Base-by-base conservation (phyloP, 257 asterid species). In the Jacaranda copaia region DNA sequence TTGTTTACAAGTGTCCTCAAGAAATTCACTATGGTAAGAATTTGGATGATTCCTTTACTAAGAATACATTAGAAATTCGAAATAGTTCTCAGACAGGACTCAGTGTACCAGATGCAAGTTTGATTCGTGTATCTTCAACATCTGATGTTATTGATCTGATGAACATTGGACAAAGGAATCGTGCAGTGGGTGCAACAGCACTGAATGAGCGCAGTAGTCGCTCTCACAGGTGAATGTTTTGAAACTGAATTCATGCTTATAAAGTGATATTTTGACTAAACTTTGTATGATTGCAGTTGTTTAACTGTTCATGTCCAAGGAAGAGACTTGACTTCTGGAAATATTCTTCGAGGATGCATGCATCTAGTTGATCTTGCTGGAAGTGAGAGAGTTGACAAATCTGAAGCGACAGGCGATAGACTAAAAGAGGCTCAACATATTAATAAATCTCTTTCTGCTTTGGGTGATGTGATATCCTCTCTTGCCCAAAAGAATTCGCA, bases 161-260 rank as follows among this genome's bases (percentile, higher is more conserved):
- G 99, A 91, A 82, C 72, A 16, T 93, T 7, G 99, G 99, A 68
- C 96, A 89, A 14, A 87, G 80, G 68, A 96, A 96, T 73, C 98
- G 99, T 64, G 91, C 89, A 42, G 99, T 96, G 49, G 96, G 98
- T 72, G 94, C 99, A 78, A 96, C 98, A 46, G 98, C 99, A 12
- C 99, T 93, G 43, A 96, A 96, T 85, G 99, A 96, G 84, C 98
- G 98, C 38, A 96, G 99, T 73, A 96, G 98, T 83, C 99, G 99
- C 70, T 89, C 97, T 79, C 99, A 94, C 89, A 94, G 98, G 99
- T 91, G 71, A 53, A 72, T 60, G 64, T 8, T 52, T 68, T 14
- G 20, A 74, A 58, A 46, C 35, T 39, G 7, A 81, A 42, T 45
- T 49, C 20, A 51, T 48, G 35, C 60, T 62, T n/a, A 59, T 73